Evolutionary conservation across 176 grass and related monocot genomes (phyloP), one percentile per base, ranked within the genome.

Genomic region (Bolboschoenus planiculmis): DNA sequence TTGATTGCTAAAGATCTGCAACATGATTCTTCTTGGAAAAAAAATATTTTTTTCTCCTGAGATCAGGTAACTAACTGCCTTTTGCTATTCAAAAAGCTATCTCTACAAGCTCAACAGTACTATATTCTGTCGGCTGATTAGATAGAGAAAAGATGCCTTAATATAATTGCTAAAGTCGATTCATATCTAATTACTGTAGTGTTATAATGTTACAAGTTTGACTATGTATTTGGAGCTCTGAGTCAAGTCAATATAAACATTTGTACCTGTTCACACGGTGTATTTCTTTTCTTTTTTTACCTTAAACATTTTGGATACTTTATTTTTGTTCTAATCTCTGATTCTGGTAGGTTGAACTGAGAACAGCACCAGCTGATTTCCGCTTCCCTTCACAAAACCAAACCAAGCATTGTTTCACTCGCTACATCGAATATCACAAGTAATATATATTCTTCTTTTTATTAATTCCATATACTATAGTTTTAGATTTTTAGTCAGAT

Each of bases 371-470:
- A 27, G 57, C 46, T 20, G 84, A 79, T 39, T 81, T 56, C 36
- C 36, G 55, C 7, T 65, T 85, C 84, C 56, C 40, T 60, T 86
- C 84, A 80, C 77, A 78, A 29, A 71, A 81, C 16, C 77, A 81
- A 56, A 86, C 76, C 40, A 72, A 81, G 33, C 77, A 68, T 16
- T 86, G 84, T 55, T 81, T 81, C 31, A 86, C 77, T 48, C 50
- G 44, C 29, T 71, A 81, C 84, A 58, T 86, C 34, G 84, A 40
- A 34, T 46, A 57, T 80, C 76, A 14, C 77, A 72, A 71, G 60
- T 67, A 53, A 24, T 39, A n/a, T n/a, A n/a, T n/a, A 21, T 24
- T 72, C 16, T 40, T 20, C 5, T 39, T 15, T 42, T n/a, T 40
- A 1, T 72, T 34, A 21, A 44, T 73, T 35, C 27, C 18, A n/a